Evolutionary conservation across 352 stramenopile genomes (phyloP), one percentile per base, ranked within the genome.

Genomic region (Pythium dissotocum): DNA sequence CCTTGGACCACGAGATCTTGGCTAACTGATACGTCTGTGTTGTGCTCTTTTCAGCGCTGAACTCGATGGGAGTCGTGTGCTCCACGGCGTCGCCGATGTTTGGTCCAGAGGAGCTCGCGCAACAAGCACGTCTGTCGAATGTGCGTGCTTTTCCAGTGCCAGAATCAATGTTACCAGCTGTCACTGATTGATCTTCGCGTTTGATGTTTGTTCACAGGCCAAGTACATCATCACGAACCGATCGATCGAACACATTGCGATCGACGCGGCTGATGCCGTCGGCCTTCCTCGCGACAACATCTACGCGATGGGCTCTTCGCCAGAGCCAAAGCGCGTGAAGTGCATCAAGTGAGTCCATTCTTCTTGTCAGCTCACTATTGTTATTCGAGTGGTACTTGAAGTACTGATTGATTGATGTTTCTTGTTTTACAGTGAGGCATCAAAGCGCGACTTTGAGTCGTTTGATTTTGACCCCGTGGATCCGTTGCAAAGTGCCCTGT

Each of bases 281-380:
- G 65, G 72, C 12, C 51, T 87, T 12, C 95, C 96, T 16, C 97
- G 98, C 60, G 98, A 97, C 79, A 94, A 98, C 67, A 98, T 98
- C 65, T 98, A 98, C 74, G 95, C 89, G 56, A 82, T 90, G 33
- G 85, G 55, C 75, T 94, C 33, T 61, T 97, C 33, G 73, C 98
- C 32, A 9, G 74, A 87, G 71, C 28, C 82, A 30, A 67, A 77
- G 26, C 79, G 89, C 12, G 57, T 98, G 10, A 65, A 70, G 30
- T 69, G 79, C 36, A 81, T 82, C 71, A 85, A 54, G 48, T 54
- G 13, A 6, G 48, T 54, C 21, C 46, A 18, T 54, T 21, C 2
- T 33, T 33, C 44, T 26, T 6, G 21, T 8, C 4, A 8, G 9
- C 16, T 54, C 36, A 21, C 2, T 10, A 40, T 40, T 40, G 21